Base-by-base conservation (phyloP, 441 rosid species). In the Populus hybrid region DNA sequence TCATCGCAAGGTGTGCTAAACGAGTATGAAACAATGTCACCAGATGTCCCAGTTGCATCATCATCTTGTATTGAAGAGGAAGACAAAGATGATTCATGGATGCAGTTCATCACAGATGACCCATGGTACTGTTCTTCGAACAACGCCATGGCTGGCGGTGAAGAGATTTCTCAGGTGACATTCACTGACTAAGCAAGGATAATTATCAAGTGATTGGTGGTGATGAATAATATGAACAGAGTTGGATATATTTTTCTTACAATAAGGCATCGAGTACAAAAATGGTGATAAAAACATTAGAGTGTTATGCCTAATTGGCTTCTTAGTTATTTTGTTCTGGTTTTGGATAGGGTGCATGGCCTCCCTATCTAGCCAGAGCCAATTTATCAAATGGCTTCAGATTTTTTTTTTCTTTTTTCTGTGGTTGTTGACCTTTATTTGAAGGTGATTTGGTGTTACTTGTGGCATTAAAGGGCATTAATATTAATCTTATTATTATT, bases 31-130 rank as follows among this genome's bases (percentile, higher is more conserved):
- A 85, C 89, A n/a, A 78, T 86, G 92, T 92, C 93, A 8, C 98
- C 99, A 0, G 97, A 95, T 53, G 78, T 91, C 70, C 88, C 88
- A 3, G 28, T 88, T 61, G 82, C 78, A 21, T 86, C 91, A 20
- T 87, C 97, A 5, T 84, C 90, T 12, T 79, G 81, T 70, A 80
- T 82, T 34, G 95, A 87, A 1, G 91, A 88, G 77, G 97, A 92
- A 46, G 98, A 91, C 68, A 94, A 91, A 85, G 99, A 94, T 59
- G 97, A 94, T 63, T 95, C 98, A 4, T 95, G 99, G 99, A 95
- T 95, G 98, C 98, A 95, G 46, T 95, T 95, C 85, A 95, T 95
- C 87, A 91, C 98, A 0, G 99, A 95, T 68, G 92, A 83, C 53
- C 84, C 93, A 1, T 50, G 57, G 57, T 95, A 95, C 95, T 89